phyloP scores from a whole-genome alignment of 1,284 basidiomycete species.

The Sanghuangporus baumii region DNA sequence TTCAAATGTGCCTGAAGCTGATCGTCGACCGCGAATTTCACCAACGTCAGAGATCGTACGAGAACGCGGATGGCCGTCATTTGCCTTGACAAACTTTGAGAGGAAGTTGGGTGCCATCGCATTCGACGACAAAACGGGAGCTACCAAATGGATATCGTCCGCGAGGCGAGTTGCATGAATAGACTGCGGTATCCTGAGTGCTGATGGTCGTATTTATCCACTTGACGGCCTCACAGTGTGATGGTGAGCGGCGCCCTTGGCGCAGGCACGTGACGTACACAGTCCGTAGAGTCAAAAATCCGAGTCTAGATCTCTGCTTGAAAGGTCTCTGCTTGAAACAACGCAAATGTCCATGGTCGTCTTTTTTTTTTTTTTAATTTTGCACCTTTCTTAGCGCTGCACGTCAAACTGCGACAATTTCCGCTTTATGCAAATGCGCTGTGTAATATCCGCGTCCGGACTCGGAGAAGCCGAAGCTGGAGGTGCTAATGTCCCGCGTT shows the following conservation, averaged over 20 bases:
- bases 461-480: no score
- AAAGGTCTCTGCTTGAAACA: no score
- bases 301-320: no score
- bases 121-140: background rate
- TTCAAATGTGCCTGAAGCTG: constrained; percentile 1
- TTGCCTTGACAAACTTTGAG: constrained; percentile 31
- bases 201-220: background rate
- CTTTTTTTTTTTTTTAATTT: no score
- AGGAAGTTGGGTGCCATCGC: constrained; percentile 28
- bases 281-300: no score
- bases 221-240: background rate
- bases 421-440: no score
- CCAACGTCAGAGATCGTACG: constrained; percentile 16
- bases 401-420: no score
- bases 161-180: background rate
- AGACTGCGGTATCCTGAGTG: background rate
- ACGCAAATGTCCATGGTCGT: no score
- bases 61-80: constrained; percentile 15
- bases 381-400: no score
- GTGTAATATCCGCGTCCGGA: no score
- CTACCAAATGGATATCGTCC: background rate
- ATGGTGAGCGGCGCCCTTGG: background rate
- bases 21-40: constrained; percentile 19
- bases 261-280: background rate
- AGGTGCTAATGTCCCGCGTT: no score